Percentiles rank a stretch among this genome's conserved stretches.
phyloP scores from a whole-genome alignment of 768 basidiomycete genomes.

The Mrakia blollopis region DNA sequence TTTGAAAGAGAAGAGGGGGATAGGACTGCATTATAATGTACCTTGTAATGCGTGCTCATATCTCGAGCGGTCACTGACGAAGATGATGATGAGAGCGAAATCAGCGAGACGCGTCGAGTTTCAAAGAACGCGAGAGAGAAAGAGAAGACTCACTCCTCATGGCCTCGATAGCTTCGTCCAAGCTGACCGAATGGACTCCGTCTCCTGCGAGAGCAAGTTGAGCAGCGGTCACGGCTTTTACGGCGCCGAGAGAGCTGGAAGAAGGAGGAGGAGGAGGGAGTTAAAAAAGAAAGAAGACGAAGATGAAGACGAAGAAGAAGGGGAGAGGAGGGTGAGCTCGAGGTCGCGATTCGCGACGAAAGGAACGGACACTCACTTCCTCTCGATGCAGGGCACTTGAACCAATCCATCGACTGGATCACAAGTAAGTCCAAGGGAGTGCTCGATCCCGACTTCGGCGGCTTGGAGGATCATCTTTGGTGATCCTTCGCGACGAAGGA shows the following conservation, averaged over 20 bases:
- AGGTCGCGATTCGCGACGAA: constrained; percentile 7
- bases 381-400: constrained; percentile 90
- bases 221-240: constrained; percentile 75
- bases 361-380: constrained; percentile 45
- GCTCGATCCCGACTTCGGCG: constrained; percentile 66
- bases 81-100: constrained; percentile 38
- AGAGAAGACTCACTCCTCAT: constrained; percentile 52
- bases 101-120: constrained; percentile 40
- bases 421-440: constrained; percentile 59
- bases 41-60: constrained; percentile 28
- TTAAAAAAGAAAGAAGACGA: no score
- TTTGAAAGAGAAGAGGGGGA: constrained; percentile 21
- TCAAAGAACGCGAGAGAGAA: background rate
- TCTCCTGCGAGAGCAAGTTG: constrained; percentile 90
- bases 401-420: constrained; percentile 60
- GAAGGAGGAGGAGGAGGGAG: constrained; percentile 22
- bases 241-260: constrained; percentile 52
- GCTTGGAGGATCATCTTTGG: constrained; percentile 62
- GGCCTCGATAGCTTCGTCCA: constrained; percentile 93
- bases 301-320: constrained; percentile 4
- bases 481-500: constrained; percentile 50
- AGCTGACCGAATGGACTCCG: constrained; percentile 75
- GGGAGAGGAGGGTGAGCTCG: constrained; percentile 18
- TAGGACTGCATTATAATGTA: background rate
- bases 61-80: constrained; percentile 26